phyloP scores from a whole-genome alignment of 345 rosid genomes.

The Eucalyptus pauciflora region DNA sequence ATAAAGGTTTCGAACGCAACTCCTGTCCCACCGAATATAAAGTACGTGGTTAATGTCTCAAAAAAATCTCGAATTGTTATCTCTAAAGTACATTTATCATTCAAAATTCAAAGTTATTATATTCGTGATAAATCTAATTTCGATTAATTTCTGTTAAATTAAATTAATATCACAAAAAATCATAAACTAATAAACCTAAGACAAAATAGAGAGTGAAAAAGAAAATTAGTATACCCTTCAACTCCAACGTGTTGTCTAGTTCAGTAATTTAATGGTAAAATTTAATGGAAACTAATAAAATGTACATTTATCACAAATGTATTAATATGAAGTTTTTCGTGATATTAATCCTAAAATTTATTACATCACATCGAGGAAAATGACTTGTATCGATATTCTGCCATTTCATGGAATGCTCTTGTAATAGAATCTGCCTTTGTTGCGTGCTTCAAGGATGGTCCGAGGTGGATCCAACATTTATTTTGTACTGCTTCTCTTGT shows the following conservation, averaged over 20 bases:
- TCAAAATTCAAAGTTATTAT: too few species aligned
- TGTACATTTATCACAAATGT: rapidly evolving
- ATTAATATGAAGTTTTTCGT: too few species aligned
- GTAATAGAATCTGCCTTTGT: not conserved
- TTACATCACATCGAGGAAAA: not conserved
- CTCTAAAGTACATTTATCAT: too few species aligned
- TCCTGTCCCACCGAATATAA: not conserved
- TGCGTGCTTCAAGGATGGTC: not conserved
- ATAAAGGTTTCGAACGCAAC: not conserved
- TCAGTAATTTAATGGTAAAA: too few species aligned
- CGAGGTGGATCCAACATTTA: not conserved
- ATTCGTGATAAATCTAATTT: too few species aligned
- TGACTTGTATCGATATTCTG: not conserved
- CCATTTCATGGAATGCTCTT: not conserved
- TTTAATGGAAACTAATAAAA: too few species aligned
- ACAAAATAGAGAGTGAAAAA: too few species aligned
- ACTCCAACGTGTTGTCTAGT: rapidly evolving
- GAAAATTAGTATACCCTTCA: too few species aligned
- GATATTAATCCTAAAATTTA: not conserved
- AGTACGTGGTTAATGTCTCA: not conserved
- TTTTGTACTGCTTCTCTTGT: not conserved
- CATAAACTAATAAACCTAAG: rapidly evolving
- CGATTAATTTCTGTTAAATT: too few species aligned
- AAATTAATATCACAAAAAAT: too few species aligned
- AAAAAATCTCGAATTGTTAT: too few species aligned